Conservation (phyloP, 371 early-diverging fungal species). For the Ordospora colligata region DNA sequence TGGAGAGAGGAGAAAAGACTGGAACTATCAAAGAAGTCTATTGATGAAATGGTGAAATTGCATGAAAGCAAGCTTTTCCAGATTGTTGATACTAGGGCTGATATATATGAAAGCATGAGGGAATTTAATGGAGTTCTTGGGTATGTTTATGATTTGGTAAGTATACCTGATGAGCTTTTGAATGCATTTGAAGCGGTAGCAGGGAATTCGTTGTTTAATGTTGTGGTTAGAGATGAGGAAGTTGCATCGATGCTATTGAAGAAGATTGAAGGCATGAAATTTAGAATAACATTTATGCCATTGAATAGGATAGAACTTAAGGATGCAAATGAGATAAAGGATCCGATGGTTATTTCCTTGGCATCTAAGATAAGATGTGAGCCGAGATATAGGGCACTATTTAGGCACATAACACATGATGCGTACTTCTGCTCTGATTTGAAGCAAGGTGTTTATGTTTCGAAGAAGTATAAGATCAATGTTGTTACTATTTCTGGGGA, state of each 20-base stretch:
- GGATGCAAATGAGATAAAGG: not conserved
- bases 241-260: conserved; percentile 72
- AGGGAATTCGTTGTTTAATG: conserved; percentile 71
- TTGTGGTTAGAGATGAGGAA: conserved; percentile 84
- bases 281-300: conserved; percentile 85
- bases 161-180: conserved; percentile 51
- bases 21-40: conserved; percentile 20
- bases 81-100: conserved; percentile 15
- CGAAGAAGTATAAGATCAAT: conserved; percentile 48
- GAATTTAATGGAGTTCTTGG: conserved; percentile 62
- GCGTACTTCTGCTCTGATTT: conserved; percentile 47
- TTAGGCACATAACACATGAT: conserved; percentile 44
- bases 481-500: conserved; percentile 58
- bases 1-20: conserved; percentile 45
- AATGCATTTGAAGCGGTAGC: conserved; percentile 51
- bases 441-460: conserved; percentile 31
- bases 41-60: conserved; percentile 21
- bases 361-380: conserved; percentile 36
- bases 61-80: conserved; percentile 36
- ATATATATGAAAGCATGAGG: conserved; percentile 42
- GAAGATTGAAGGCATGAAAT: conserved; percentile 66
- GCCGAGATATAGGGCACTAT: conserved; percentile 29
- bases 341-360: conserved; percentile 20
- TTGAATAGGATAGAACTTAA: conserved; percentile 62
- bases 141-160: conserved; percentile 54